Evolutionary conservation across 2,329 filamentous ascomycete genomes (phyloP).

Genomic region (Domatiomyces catenatus): DNA sequence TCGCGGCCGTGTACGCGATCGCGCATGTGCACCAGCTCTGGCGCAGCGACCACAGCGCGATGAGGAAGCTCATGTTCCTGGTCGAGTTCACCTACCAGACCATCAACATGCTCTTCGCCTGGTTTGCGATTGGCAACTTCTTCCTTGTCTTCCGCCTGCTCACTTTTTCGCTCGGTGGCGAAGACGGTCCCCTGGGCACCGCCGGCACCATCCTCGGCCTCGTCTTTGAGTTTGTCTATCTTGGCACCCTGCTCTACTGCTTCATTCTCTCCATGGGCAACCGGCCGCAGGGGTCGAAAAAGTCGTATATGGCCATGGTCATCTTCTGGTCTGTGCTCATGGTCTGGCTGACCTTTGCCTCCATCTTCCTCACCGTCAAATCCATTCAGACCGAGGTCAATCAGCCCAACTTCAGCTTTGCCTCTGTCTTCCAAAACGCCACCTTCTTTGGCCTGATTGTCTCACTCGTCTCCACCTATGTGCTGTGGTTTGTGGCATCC

Average conservation of each 20-base stretch:
- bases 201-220: slow-evolving; percentile 69
- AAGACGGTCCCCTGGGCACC: slow-evolving; percentile 50
- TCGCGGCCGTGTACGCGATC: slow-evolving; percentile 87
- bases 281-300: slow-evolving; percentile 82
- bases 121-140: slow-evolving; percentile 97
- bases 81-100: slow-evolving; percentile 91
- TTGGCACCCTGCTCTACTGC: slow-evolving; percentile 78
- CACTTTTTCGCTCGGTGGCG: slow-evolving; percentile 63
- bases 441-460: slow-evolving; percentile 91
- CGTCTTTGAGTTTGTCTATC: slow-evolving; percentile 91
- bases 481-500: slow-evolving; percentile 82
- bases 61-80: slow-evolving; percentile 79
- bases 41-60: slow-evolving; percentile 73
- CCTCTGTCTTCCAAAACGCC: slow-evolving; percentile 65
- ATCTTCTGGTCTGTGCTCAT: slow-evolving; percentile 96
- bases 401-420: slow-evolving; percentile 49
- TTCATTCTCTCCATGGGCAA: slow-evolving; percentile 93
- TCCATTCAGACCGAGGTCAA: slow-evolving; percentile 60
- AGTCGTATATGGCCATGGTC: slow-evolving; percentile 93
- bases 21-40: slow-evolving; percentile 94
- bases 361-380: slow-evolving; percentile 80
- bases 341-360: slow-evolving; percentile 87
- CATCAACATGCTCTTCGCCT: slow-evolving; percentile 91
- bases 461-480: slow-evolving; percentile 78
- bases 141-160: slow-evolving; percentile 97